A percentile compares a stretch with the other conserved stretches of the same genome.
Conservation (phyloP, 495 filamentous ascomycete species). For the Letharia lupina region DNA sequence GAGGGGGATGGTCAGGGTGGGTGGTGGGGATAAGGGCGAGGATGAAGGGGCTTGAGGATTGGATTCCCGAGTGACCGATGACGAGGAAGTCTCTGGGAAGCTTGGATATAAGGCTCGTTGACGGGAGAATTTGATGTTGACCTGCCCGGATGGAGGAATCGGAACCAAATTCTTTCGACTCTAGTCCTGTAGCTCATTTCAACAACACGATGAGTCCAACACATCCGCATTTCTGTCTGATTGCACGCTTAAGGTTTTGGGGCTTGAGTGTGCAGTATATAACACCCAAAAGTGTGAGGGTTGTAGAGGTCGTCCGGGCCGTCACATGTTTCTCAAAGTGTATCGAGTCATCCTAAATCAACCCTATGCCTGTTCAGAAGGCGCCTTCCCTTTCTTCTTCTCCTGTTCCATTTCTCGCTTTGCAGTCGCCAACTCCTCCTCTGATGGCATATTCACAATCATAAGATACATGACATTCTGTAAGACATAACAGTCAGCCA, state of each 20-base stretch:
- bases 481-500: not conserved
- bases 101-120: not conserved
- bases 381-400: conserved; percentile 10
- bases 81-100: not conserved
- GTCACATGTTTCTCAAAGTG: not conserved
- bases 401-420: conserved; percentile 14
- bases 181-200: not conserved
- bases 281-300: not conserved
- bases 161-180: not conserved
- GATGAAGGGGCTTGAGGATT: not conserved
- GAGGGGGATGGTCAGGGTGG: not conserved
- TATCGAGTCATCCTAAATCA: not conserved
- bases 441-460: conserved; percentile 15
- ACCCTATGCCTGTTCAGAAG: not conserved
- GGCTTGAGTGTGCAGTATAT: not conserved
- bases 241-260: not conserved
- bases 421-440: conserved; percentile 13
- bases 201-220: not conserved
- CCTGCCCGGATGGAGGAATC: not conserved
- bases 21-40: not conserved
- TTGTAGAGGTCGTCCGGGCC: not conserved
- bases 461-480: conserved; percentile 14
- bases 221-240: not conserved
- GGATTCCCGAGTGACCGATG: not conserved
- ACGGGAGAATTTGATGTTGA: not conserved